Base-by-base conservation (phyloP, 1,284 basidiomycete species). In the Mycosarcoma mackinlayi region DNA sequence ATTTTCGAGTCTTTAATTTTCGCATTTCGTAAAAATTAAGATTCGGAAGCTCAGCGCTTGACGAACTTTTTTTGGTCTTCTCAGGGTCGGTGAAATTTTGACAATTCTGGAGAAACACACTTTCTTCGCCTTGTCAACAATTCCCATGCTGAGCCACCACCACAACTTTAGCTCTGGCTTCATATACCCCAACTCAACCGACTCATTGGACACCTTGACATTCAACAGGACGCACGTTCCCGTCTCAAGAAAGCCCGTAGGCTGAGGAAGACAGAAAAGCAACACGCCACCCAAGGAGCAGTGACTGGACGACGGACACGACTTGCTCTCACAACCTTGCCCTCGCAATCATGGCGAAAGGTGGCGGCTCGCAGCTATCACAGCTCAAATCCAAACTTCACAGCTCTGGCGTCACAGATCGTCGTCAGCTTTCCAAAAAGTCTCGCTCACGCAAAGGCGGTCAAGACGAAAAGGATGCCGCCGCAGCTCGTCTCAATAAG, bases 391-490 rank as follows among this genome's bases (percentile, higher is more conserved):
- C 71, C 24, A 72, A 73, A 30, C 68, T 82, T 21, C 68, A 73
- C 30, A 63, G 65, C 28, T 71, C 73, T 11, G 80, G 80, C 19
- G 72, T 82, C 58, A 72, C 61, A 19, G 79, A 79, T 41, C 44
- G 68, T 27, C 64, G 79, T 16, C 75, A 79, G 58, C 63, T 71
- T 47, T 72, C 71, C 28, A 65, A 66, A 44, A 64, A 68, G 34
- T 64, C 73, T 3, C 76, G 76, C 55, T 75, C 73, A 23, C 62
- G 75, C n/a, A 70, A 67, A 33, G 66, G 66, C 16, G 78, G 91
- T 88, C 85, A 88, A 87, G 75, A 84, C 63, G 81, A 86, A 11
- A 82, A 78, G 3, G 78, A 80, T 59, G 70, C 74, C n/a, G 73
- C 50, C 49, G 76, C 46, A 34, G 64, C 42, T 27, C 60, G 52